These are phyloP conservation scores for Heterobasidion irregulare DNA, from an alignment of 1,284 basidiomycete species.

Conservation along the genomic window DNA sequence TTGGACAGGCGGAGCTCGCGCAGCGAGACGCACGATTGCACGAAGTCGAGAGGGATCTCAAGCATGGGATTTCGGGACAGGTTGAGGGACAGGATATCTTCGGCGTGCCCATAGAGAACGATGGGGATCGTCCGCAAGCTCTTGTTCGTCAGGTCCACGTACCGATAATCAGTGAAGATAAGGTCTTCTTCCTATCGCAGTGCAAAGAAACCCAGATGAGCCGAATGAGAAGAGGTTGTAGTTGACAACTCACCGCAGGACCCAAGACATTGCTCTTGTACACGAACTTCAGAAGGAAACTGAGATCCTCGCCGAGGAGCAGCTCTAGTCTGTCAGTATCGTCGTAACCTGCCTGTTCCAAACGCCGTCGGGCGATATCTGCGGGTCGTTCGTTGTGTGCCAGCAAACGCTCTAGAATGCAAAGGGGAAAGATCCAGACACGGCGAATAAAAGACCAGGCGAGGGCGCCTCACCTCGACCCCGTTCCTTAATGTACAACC, in stretches of 20 bases:
- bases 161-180: constrained; percentile 69
- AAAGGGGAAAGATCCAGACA: neutral
- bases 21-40: constrained; percentile 81
- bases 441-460: neutral
- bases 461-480: constrained; percentile 59
- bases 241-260: constrained; percentile 44
- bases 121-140: constrained; percentile 90
- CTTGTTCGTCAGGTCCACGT: constrained; percentile 79
- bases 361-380: constrained; percentile 74
- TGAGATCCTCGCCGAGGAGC: constrained; percentile 77
- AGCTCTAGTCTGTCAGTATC: constrained; percentile 76
- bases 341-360: constrained; percentile 91
- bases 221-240: neutral
- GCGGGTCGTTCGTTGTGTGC: constrained; percentile 81
- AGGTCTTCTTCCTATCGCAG: constrained; percentile 57
- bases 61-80: constrained; percentile 94
- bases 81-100: constrained; percentile 82
- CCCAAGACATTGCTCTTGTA: constrained; percentile 68
- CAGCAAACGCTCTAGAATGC: constrained; percentile 66
- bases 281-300: constrained; percentile 86
- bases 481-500: constrained; percentile 77
- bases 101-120: constrained; percentile 80
- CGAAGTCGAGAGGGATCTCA: constrained; percentile 95
- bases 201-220: constrained; percentile 3
- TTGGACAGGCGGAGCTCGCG: constrained; percentile 86